phyloP scores from a whole-genome alignment of 2,329 filamentous ascomycete species.

The Phyllosticta citriasiana region DNA sequence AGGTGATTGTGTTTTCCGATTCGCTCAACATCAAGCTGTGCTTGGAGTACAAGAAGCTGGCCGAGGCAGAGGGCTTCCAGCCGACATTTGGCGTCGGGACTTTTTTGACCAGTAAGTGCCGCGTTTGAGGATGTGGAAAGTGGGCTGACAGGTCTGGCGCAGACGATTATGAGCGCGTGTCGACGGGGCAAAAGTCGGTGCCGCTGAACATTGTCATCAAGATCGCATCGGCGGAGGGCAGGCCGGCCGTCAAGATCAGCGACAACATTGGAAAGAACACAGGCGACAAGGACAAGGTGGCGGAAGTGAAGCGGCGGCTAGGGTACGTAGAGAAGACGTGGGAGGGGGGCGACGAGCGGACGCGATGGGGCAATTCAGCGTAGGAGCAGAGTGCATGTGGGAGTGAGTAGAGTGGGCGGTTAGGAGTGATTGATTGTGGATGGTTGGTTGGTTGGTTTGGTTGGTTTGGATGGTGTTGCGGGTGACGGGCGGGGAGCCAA shows the following conservation, averaged over 20 bases:
- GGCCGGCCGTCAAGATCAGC: constrained; percentile 83
- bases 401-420: not conserved
- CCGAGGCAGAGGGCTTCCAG: constrained; percentile 70
- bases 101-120: constrained; percentile 65
- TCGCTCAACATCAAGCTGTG: constrained; percentile 86
- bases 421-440: not conserved
- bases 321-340: constrained; percentile 81
- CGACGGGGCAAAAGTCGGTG: constrained; percentile 63
- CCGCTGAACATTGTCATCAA: constrained; percentile 98
- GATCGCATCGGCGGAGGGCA: constrained; percentile 71
- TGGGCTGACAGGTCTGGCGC: constrained; percentile 13
- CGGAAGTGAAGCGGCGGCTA: constrained; percentile 72
- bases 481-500: not conserved
- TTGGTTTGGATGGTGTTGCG: not conserved
- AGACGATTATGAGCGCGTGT: constrained; percentile 73
- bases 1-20: constrained; percentile 91
- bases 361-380: constrained; percentile 58
- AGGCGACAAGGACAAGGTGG: constrained; percentile 68
- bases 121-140: not conserved
- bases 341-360: constrained; percentile 73
- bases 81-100: constrained; percentile 92
- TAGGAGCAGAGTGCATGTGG: too few species aligned
- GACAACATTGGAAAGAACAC: constrained; percentile 89
- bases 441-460: not conserved
- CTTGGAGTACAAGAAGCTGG: constrained; percentile 76